Conservation (phyloP, 1,284 basidiomycete genomes). For the Mycosarcoma mackinlayi region DNA sequence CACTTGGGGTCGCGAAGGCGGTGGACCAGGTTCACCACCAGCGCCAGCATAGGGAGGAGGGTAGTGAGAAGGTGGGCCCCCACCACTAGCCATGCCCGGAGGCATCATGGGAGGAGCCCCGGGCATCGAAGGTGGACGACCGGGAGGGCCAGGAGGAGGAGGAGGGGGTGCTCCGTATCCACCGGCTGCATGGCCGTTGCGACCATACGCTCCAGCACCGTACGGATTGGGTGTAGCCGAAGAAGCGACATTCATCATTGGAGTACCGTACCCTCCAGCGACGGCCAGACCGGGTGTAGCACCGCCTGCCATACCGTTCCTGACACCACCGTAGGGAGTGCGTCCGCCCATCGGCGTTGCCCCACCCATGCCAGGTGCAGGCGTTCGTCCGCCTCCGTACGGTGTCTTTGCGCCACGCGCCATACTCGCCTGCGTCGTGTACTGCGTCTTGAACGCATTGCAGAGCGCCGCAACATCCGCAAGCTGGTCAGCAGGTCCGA, state of each 20-base stretch:
- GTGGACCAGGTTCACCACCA: constrained; percentile 29
- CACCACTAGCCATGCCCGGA: constrained; percentile 30
- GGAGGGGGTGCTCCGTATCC: constrained; percentile 35
- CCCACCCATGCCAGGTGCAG: constrained; percentile 41
- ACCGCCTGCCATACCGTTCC: constrained; percentile 32
- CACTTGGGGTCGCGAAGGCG: constrained; percentile 39
- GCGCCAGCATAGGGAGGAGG: constrained; percentile 23
- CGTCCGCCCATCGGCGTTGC: constrained; percentile 39
- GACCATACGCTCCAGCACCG: constrained; percentile 20
- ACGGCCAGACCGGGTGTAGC: constrained; percentile 15
- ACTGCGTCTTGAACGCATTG: constrained; percentile 68
- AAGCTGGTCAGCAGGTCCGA: constrained; percentile 63
- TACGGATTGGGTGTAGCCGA: constrained; percentile 45
- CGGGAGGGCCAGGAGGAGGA: constrained; percentile 26
- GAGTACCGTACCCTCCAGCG: constrained; percentile 36
- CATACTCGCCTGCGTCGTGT: constrained; percentile 59
- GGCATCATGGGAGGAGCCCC: constrained; percentile 44
- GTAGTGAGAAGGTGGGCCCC: constrained; percentile 33
- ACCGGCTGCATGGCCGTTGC: constrained; percentile 10
- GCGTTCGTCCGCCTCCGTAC: constrained; percentile 48
- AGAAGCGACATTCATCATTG: constrained; percentile 30
- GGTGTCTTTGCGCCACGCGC: constrained; percentile 58
- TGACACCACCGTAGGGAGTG: constrained; percentile 33
- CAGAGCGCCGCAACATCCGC: constrained; percentile 63
- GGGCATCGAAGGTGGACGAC: constrained; percentile 38